Base-by-base conservation (phyloP, 129 eudicot genomes). In the Mikania micrantha region DNA sequence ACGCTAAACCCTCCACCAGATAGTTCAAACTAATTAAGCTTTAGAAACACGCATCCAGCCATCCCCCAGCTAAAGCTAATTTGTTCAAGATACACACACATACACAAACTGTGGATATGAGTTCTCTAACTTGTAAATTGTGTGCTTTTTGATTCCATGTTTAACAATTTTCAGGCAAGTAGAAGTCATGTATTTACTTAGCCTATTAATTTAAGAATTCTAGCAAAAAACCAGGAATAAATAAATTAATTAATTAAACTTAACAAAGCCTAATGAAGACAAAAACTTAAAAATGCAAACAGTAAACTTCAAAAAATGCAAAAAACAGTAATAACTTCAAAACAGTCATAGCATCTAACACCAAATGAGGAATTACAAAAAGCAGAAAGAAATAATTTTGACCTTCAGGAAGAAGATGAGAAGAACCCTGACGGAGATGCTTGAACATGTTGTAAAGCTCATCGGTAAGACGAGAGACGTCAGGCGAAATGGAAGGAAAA, bases 381-480 rank as follows among this genome's bases (percentile, higher is more conserved):
- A n/a, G n/a, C n/a, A n/a, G n/a, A n/a, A 39, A 42, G 20, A 7
- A 17, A 50, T 7, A 22, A 22, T 21, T 7, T 25, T 39, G 12
- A 87, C 96, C 96, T 88, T 80, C 50, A 11, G 85, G 75, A 8
- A 81, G 79, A 9, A 91, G n/a, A n/a, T n/a, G 71, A 20, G 76
- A 39, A 12, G 61, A 31, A 7, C 24, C 77, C 12, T 78, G 64
- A 3, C 22, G 79, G 24, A 88, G 80, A 63, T 81, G 81, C 19
- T 15, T 44, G 64, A 90, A 73, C 69, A 80, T 64, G 64, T 87
- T 81, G 62, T 70, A 73, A 67, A 92, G 81, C 39, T 85, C 81
- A 54, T 76, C 47, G 54, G 89, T 53, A 63, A 88, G 85, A 62
- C 91, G 87, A 66, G 77, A 67, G 20, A 91, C 85, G 42, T 84